A percentile compares a stretch with the other conserved stretches of the same genome.
These are phyloP conservation scores for Rhizophagus prolifer DNA, from an alignment of 192 early-diverging fungal genomes.

Conservation along the genomic window DNA sequence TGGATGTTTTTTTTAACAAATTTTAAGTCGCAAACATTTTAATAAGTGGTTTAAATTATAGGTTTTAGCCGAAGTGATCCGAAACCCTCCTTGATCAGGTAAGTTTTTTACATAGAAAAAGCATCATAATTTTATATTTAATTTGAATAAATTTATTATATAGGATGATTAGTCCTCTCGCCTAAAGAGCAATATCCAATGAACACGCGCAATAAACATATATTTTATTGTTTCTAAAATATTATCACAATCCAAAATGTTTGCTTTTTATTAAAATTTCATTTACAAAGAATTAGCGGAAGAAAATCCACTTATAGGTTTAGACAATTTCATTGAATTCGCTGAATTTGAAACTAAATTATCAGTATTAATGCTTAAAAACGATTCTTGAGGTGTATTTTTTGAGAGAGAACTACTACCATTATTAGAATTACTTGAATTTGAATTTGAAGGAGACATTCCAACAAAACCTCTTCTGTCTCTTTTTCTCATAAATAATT, in stretches of 20 bases:
- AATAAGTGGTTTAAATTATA: background rate
- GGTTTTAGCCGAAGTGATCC: conserved; percentile 26
- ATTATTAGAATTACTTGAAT: conserved; percentile 4
- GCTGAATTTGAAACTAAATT: background rate
- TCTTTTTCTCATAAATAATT: conserved; percentile 53
- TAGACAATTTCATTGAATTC: background rate
- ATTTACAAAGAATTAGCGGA: background rate
- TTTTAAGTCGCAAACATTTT: background rate
- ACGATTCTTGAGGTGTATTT: background rate
- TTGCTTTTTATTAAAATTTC: background rate
- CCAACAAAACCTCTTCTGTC: conserved; percentile 58
- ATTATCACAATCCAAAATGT: too few relatives aligned
- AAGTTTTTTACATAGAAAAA: background rate
- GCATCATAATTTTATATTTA: background rate
- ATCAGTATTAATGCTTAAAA: background rate
- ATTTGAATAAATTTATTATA: background rate
- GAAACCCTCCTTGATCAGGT: conserved; percentile 25
- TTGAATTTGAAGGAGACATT: conserved; percentile 28
- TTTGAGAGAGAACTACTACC: background rate
- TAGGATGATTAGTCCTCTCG: background rate
- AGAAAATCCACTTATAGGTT: background rate
- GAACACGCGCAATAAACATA: background rate
- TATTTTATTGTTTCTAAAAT: background rate
- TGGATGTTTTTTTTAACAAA: background rate
- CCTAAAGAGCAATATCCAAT: background rate